These are phyloP conservation scores for Lepidopterella palustris DNA, from an alignment of 495 filamentous ascomycete species.

Conservation along the genomic window DNA sequence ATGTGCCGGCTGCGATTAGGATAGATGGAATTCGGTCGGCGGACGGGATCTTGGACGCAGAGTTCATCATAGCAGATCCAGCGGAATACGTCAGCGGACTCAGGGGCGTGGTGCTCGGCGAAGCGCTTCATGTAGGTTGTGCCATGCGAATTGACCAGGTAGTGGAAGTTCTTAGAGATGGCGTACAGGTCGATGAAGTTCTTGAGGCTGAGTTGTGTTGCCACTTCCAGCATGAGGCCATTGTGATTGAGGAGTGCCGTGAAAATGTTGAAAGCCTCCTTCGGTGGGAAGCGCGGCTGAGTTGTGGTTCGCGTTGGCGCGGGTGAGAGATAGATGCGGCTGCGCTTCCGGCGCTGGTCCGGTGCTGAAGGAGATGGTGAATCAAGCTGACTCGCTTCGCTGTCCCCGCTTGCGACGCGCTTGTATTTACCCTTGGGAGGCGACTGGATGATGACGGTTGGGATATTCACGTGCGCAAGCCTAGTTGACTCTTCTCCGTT, in stretches of 20 bases:
- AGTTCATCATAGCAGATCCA: conserved; percentile 46
- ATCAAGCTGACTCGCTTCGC: background rate
- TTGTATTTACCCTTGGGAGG: background rate
- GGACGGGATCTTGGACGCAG: conserved; percentile 46
- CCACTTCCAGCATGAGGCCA: conserved; percentile 47
- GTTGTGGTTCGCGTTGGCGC: background rate
- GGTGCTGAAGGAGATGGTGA: background rate
- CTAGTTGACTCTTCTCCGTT: background rate
- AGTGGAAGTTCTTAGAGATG: conserved; percentile 51
- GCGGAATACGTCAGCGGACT: conserved; percentile 45
- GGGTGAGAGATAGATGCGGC: background rate
- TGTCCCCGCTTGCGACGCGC: background rate
- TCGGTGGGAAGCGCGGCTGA: background rate
- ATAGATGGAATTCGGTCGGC: conserved; percentile 21
- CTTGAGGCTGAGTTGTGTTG: conserved; percentile 43
- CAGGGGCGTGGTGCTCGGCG: conserved; percentile 40
- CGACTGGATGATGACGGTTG: background rate
- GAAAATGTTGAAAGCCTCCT: conserved; percentile 45
- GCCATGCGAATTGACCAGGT: conserved; percentile 42
- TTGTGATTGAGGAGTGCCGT: conserved; percentile 41
- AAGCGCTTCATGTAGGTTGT: conserved; percentile 40
- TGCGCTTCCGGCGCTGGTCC: background rate
- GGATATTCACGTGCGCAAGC: background rate
- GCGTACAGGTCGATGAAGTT: conserved; percentile 52
- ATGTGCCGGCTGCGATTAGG: conserved; percentile 32